Percentiles rank a stretch among this genome's conserved stretches.
phyloP scores from a whole-genome alignment of 305 asterid species.

The Coffea humblotiana region DNA sequence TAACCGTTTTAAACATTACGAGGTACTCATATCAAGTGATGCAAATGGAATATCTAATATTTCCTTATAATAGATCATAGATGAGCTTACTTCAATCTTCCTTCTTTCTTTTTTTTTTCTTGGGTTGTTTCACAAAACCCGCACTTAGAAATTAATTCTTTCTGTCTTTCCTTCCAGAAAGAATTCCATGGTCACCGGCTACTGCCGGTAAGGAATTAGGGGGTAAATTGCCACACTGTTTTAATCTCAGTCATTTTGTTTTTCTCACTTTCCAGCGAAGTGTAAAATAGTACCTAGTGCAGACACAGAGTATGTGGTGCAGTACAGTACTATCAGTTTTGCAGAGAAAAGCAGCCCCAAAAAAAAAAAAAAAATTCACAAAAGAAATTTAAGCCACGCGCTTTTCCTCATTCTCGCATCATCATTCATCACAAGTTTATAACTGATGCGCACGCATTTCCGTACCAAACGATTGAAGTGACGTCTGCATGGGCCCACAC shows the following conservation, averaged over 20 bases:
- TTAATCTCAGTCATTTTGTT: neutral
- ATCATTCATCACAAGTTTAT: neutral
- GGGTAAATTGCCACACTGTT: neutral
- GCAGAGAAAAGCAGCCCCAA: neutral
- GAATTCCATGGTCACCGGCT: neutral
- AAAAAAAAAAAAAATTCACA: neutral
- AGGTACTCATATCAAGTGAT: too few relatives aligned
- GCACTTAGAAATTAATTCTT: too few relatives aligned
- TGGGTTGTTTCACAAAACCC: neutral
- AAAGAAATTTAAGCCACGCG: constrained; percentile 13
- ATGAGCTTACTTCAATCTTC: too few relatives aligned
- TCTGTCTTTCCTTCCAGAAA: too few relatives aligned
- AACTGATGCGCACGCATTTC: constrained; percentile 18
- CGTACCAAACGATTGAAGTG: neutral
- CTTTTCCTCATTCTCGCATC: neutral
- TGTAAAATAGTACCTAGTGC: constrained; percentile 7
- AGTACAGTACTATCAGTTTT: constrained; percentile 12
- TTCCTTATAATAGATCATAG: too few relatives aligned
- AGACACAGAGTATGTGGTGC: neutral
- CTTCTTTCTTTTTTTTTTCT: neutral
- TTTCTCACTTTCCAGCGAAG: constrained; percentile 13
- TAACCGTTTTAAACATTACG: too few relatives aligned
- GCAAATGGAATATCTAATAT: too few relatives aligned
- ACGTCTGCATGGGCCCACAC: neutral
- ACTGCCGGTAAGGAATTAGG: neutral